Evolutionary conservation across 2,329 filamentous ascomycete genomes (phyloP), one percentile per base, ranked within the genome.

Genomic region (Onygenales sp.): DNA sequence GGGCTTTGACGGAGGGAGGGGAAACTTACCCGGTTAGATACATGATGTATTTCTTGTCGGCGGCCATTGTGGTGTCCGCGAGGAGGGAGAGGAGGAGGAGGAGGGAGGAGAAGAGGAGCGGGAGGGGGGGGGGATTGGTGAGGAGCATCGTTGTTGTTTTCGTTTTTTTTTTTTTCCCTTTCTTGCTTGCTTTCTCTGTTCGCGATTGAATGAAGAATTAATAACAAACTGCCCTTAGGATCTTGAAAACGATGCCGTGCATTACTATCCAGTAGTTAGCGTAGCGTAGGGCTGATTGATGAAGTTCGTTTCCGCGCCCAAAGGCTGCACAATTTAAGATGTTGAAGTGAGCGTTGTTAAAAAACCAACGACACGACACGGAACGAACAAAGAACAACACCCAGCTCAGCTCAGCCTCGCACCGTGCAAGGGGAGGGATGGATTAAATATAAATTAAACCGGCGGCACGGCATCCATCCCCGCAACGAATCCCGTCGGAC

Each of bases 21-120:
- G 10, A 2, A 6, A 57, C 56, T 32, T 41, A 62, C 58, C 58
- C 59, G 8, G 60, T 61, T 31, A 61, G 52, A 50, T 62, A 62
- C 58, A 62, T 60, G 11, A 62, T 27, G 38, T 56, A 62, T 50
- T 48, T 58, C 51, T 21, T 21, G 5, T 4, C 3, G 3, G 7
- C n/a, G 32, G 45, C 32, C 45, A 48, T 48, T 11, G 45, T 9
- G 4, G 6, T 2, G n/a, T 8, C 27, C 14, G 33, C 7, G 33
- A 48, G 3, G 8, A 27, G 33, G 45, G 33, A 11, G 31, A 39
- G 35, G 44, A 35, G n/a, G 8, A 7, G 10, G 44, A 31, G 44
- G 13, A 33, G 27, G 14, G 46, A 49, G 46, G 27, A 14, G 7
- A 17, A 49, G 46, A 13, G 21, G 14, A 13, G 42, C 42, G 8